Base-by-base conservation (phyloP, 1,139 yeast species). In the Meyerozyma elateridarum region DNA sequence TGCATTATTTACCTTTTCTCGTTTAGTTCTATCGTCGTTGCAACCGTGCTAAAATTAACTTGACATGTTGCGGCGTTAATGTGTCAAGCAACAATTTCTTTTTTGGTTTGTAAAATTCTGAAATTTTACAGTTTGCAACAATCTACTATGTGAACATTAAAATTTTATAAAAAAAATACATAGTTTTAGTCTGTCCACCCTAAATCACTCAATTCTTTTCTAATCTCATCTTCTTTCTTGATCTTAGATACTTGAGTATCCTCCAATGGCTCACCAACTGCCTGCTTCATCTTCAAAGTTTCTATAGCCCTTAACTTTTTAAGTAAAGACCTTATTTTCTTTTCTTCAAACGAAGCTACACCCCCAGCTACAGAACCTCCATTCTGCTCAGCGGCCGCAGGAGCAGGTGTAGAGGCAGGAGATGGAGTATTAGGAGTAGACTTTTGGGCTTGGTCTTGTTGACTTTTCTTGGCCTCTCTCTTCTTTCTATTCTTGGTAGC, bases 281-380 rank as follows among this genome's bases (percentile, higher is more conserved):
- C 85, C 60, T 85, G 91, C 53, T 89, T 84, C 70, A 76, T 76
- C 59, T 89, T 89, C 50, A 93, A 73, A 32, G 79, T 79, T 56
- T 89, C 95, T 45, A 91, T 91, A 9, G 98, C 97, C 51, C 97
- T 76, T 44, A 91, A 72, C 61, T 93, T 93, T 66, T 91, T 91
- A 57, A 89, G 71, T 52, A 91, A 72, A 16, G 94, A 80, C 54
- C 98, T 76, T 44, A 87, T 81, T 61, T 88, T 88, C 70, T 89
- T 91, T 48, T 91, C 97, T 59, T 89, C 96, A 48, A 80, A 61
- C 8, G 84, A 72, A 31, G 71, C 66, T 28, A 74, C 76, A 33
- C 85, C 84, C 24, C 84, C 85, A 39, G 72, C 64, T 22, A 77
- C 77, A 31, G 59, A 39, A 8, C 61, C 60, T 12, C 40, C 48